Percentiles rank a stretch among this genome's conserved stretches.
Conservation (phyloP, 345 rosid genomes). For the Syzygium aqueum region DNA sequence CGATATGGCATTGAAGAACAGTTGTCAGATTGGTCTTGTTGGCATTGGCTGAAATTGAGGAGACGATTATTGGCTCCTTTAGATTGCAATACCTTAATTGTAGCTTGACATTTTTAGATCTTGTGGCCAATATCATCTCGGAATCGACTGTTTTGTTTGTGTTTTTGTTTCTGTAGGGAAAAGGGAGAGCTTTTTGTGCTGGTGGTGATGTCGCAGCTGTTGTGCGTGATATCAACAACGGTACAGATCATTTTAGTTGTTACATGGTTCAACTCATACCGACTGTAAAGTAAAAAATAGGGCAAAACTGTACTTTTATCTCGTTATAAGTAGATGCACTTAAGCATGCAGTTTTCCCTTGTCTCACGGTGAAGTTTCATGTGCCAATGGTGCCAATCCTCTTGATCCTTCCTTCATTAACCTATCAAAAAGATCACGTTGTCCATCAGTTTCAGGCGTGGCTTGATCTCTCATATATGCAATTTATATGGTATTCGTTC, state of each 20-base stretch:
- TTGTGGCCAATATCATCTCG: slow-evolving; percentile 1
- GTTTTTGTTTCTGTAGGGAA: slow-evolving; percentile 26
- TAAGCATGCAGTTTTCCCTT: background rate
- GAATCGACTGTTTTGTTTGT: slow-evolving; percentile 31
- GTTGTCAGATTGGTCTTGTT: background rate
- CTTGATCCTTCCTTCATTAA: background rate
- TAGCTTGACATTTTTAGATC: background rate
- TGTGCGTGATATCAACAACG: slow-evolving; percentile 27
- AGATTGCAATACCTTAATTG: background rate
- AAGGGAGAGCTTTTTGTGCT: slow-evolving; percentile 73
- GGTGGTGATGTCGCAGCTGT: slow-evolving; percentile 78
- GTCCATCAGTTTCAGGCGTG: background rate
- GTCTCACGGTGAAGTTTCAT: background rate
- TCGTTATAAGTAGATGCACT: background rate
- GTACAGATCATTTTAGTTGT: slow-evolving; percentile 4
- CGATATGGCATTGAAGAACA: background rate
- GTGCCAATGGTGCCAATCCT: background rate
- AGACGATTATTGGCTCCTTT: background rate
- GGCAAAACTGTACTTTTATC: too few species aligned
- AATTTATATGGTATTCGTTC: background rate
- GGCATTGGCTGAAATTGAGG: background rate
- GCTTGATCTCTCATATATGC: background rate
- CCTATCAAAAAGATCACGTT: background rate
- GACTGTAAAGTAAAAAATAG: background rate
- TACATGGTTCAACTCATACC: background rate